Evolutionary conservation across 2,329 filamentous ascomycete genomes (phyloP), one percentile per base, ranked within the genome.

Genomic region (Ophiosphaerella narmari): DNA sequence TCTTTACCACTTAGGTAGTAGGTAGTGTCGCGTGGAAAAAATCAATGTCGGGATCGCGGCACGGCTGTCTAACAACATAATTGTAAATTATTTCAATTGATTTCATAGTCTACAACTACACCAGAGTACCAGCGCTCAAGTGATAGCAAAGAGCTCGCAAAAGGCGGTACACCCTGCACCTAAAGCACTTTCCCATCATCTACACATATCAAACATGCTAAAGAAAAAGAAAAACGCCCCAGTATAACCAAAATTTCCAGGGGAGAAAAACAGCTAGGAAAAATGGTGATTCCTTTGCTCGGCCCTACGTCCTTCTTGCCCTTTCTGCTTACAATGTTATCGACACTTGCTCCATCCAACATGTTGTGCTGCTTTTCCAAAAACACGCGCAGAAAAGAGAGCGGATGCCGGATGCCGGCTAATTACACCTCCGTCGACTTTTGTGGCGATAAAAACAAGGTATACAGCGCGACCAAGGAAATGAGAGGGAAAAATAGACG

Each of bases 391-490:
- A 32, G 33, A 35, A 36, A 31, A 57, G 47, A 36, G 56, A 57
- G 50, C 39, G 54, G 54, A 57, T 54, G 52, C 56, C 54, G 46
- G 43, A 36, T 50, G 44, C 40, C 39, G 55, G 63, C 62, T 60
- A 63, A 67, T 68, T 69, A 68, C 61, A 65, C 52, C 55, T 50
- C 50, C 54, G 21, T 51, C 43, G 50, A 55, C 60, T 66, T 66
- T 65, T 60, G 39, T 53, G 24, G 21, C 38, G 21, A 24, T n/a
- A 39, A 5, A 46, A 50, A 52, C 46, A 33, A 62, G 53, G 54
- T 60, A 64, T 64, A 59, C 60, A 57, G 45, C 45, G 8, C 35
- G n/a, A 24, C 21, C 7, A 54, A 51, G 34, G 21, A 38, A 43
- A 18, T 11, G 35, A 39, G 40, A 48, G 39, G 48, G 40, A 29